Evolutionary conservation across 169 alveolate species (phyloP), one percentile per base, ranked within the genome.

Genomic region (Besnoitia besnoiti): DNA sequence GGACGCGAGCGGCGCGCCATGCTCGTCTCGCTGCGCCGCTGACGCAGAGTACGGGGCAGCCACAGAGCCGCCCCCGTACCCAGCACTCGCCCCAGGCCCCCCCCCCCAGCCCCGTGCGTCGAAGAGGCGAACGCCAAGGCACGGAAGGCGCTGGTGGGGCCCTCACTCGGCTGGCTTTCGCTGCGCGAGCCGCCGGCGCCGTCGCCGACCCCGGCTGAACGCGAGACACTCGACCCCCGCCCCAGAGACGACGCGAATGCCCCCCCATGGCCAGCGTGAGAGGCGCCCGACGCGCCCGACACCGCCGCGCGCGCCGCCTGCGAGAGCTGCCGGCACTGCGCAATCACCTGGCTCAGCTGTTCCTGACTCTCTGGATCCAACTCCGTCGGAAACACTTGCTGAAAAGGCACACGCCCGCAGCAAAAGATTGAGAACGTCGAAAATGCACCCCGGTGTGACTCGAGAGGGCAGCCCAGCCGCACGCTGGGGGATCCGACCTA

Each of bases 301-400:
- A 16, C 39, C 40, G 82, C 16, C 2, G 39, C 82, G 44, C 46
- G 39, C 3, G 82, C 16, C 91, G 59, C n/a, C 92, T 75, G 87
- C 55, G 50, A 35, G 62, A 88, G 87, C 92, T 88, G 92, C 30
- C 92, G 85, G 27, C 46, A 35, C 8, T 33, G 92, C 21, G 42
- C 76, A 1, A 80, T 47, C 62, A 88, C 92, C 2, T 24, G 46
- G 30, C 33, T 77, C 73, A 88, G 40, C 51, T 76, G 82, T 0
- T 76, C 92, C 85, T 88, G 49, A 27, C 84, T 88, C 85, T 42
- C 85, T 5, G 92, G 51, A 51, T 88, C 91, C 50, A 87, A 8
- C 44, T 35, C 76, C 61, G 33, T 27, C 12, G 91, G 91, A 35
- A 87, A 87, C 16, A 87, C 91, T 30, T 87, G 37, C 84, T 49